These are phyloP conservation scores for Margaritispora aquatica DNA, from an alignment of 495 filamentous ascomycete genomes.

Conservation along the genomic window DNA sequence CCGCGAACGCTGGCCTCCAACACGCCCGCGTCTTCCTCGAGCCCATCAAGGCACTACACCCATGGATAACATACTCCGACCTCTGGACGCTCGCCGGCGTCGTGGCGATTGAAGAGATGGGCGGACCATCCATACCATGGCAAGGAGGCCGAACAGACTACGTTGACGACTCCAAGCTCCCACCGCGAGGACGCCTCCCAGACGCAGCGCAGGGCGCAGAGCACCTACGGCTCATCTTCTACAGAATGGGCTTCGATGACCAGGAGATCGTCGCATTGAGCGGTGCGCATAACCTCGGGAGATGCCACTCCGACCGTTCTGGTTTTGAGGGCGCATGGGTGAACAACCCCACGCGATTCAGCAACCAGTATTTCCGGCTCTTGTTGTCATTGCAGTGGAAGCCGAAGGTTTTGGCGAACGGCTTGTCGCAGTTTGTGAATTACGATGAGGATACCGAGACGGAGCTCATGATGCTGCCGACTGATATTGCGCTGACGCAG, in stretches of 20 bases:
- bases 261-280: constrained; percentile 56
- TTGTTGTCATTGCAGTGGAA: constrained; percentile 50
- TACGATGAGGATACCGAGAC: constrained; percentile 48
- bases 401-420: constrained; percentile 43
- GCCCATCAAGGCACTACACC: constrained; percentile 47
- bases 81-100: constrained; percentile 56
- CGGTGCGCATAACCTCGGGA: constrained; percentile 55
- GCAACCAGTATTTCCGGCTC: constrained; percentile 55
- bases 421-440: constrained; percentile 52
- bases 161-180: constrained; percentile 49
- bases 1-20: constrained; percentile 57
- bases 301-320: constrained; percentile 54
- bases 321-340: constrained; percentile 60
- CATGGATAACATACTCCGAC: constrained; percentile 60
- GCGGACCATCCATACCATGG: constrained; percentile 49
- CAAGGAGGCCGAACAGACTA: constrained; percentile 50
- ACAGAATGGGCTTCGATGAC: constrained; percentile 60
- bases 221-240: constrained; percentile 52
- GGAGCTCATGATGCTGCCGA: constrained; percentile 52
- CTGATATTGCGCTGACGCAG: constrained; percentile 34
- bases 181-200: constrained; percentile 50
- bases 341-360: constrained; percentile 58
- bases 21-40: constrained; percentile 58
- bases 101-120: constrained; percentile 52
- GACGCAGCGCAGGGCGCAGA: constrained; percentile 53